These are phyloP conservation scores for Phragmites australis DNA, from an alignment of 176 grass and related monocot genomes.

Conservation along the genomic window DNA sequence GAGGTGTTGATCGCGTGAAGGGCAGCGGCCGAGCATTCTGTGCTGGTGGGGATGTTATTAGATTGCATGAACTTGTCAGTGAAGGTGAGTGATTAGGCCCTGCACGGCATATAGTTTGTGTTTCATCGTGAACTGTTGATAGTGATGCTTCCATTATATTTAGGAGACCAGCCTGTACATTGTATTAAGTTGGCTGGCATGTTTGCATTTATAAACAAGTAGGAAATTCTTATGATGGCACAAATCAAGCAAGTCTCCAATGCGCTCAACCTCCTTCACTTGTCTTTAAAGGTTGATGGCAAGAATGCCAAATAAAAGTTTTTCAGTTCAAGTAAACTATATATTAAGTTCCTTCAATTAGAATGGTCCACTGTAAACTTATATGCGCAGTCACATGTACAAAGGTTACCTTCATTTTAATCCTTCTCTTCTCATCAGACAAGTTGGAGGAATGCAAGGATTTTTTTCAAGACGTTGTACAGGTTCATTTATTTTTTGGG, in stretches of 20 bases:
- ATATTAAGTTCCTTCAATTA: background rate
- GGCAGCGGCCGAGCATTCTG: conserved; percentile 71
- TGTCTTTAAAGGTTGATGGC: background rate
- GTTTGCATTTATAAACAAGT: conserved; percentile 18
- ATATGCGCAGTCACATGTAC: no score
- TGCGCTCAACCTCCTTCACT: background rate
- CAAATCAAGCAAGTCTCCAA: background rate
- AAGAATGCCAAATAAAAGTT: background rate
- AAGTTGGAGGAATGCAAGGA: conserved; percentile 77
- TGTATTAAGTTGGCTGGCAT: background rate
- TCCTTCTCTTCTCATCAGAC: conserved; percentile 44
- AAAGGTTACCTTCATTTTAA: conserved; percentile 1
- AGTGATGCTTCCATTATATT: background rate
- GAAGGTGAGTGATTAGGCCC: conserved; percentile 47
- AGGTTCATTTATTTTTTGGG: conserved; percentile 90
- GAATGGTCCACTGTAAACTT: background rate
- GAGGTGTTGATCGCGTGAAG: conserved; percentile 60
- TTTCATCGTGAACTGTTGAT: background rate
- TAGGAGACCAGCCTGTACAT: background rate
- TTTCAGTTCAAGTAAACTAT: background rate
- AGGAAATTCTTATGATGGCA: background rate
- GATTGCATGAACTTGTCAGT: conserved; percentile 43
- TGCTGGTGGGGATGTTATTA: conserved; percentile 73
- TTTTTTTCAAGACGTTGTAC: conserved; percentile 93
- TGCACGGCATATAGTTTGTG: background rate